Evolutionary conservation across 768 basidiomycete genomes (phyloP).

Genomic region (Naematelia encephala): DNA sequence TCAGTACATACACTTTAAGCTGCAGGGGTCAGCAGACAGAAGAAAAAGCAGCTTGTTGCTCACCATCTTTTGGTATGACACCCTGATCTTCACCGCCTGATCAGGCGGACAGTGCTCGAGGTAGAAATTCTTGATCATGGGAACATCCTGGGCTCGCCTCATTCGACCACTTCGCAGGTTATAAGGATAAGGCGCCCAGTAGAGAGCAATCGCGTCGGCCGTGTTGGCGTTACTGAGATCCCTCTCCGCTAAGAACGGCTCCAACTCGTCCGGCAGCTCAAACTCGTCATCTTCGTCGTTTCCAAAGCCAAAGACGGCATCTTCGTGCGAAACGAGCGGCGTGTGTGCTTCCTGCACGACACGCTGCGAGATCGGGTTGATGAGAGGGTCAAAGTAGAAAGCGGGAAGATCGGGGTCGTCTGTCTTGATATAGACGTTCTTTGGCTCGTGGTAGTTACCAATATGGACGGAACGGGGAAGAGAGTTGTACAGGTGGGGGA

Average conservation of each 20-base stretch:
- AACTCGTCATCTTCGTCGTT: constrained; percentile 71
- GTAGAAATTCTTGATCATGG: constrained; percentile 97
- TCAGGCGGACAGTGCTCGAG: constrained; percentile 95
- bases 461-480: constrained; percentile 90
- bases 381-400: constrained; percentile 98
- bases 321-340: constrained; percentile 81
- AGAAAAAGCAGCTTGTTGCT: constrained; percentile 5
- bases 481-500: constrained; percentile 98
- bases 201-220: constrained; percentile 92
- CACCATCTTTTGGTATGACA: constrained; percentile 96
- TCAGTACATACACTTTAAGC: constrained; percentile 86
- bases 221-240: constrained; percentile 84
- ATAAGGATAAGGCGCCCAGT: constrained; percentile 98
- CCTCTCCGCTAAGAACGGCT: constrained; percentile 75
- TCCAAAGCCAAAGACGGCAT: constrained; percentile 83
- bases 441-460: constrained; percentile 79
- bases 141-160: constrained; percentile 90
- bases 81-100: constrained; percentile 95
- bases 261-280: constrained; percentile 69
- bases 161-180: constrained; percentile 85
- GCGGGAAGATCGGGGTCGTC: constrained; percentile 99
- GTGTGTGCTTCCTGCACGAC: constrained; percentile 78
- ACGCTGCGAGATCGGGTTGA: constrained; percentile 93
- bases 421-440: constrained; percentile 98
- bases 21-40: constrained; percentile 10